phyloP scores from a whole-genome alignment of 192 early-diverging fungal genomes.

The Rhizophlyctis rosea region DNA sequence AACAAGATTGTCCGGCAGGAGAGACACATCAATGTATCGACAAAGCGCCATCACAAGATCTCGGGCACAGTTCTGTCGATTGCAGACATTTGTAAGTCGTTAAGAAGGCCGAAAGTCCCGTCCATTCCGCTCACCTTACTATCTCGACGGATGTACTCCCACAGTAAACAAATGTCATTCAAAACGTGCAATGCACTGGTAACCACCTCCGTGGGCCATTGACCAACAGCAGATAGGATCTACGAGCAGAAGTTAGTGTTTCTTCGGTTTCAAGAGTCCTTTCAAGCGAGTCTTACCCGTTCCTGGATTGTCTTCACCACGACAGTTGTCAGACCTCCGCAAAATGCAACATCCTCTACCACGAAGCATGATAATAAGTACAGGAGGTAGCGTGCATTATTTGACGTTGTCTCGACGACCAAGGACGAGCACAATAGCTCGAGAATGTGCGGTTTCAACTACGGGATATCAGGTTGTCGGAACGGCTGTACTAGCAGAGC shows the following conservation, averaged over 20 bases:
- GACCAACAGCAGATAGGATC: neutral
- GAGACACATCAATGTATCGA: constrained; percentile 64
- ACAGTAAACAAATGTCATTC: constrained; percentile 28
- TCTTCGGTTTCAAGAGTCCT: too few relatives aligned
- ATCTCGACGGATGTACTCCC: constrained; percentile 63
- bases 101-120: neutral
- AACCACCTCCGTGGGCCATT: constrained; percentile 34
- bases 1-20: constrained; percentile 54
- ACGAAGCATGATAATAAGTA: constrained; percentile 70
- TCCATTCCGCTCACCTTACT: constrained; percentile 49
- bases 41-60: constrained; percentile 70
- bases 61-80: constrained; percentile 54
- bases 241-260: too few relatives aligned
- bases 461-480: too few relatives aligned
- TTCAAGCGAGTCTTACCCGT: constrained; percentile 51
- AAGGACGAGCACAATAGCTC: constrained; percentile 67
- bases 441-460: constrained; percentile 67
- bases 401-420: constrained; percentile 56
- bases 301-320: constrained; percentile 73
- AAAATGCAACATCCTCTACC: constrained; percentile 70
- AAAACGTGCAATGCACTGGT: constrained; percentile 35
- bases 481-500: too few relatives aligned
- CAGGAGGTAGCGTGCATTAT: constrained; percentile 64
- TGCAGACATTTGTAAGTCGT: too few relatives aligned
- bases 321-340: constrained; percentile 64